These are phyloP conservation scores for Fagopyrum homotropicum DNA, from an alignment of 148 eudicot genomes.

Conservation along the genomic window DNA sequence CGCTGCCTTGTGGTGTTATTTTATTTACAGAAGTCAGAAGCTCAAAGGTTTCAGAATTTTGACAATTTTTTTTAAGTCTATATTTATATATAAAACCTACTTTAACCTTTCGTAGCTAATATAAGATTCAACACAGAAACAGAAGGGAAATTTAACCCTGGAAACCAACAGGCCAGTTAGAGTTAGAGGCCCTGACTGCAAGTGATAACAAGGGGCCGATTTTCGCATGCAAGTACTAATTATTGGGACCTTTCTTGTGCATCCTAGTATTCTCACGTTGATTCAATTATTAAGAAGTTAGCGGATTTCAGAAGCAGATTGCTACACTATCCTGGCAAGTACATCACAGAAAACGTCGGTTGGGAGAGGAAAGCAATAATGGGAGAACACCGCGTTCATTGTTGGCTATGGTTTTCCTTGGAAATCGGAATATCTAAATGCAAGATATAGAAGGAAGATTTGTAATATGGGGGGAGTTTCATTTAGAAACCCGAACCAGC, in stretches of 20 bases:
- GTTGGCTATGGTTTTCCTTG: not conserved
- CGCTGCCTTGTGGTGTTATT: not conserved
- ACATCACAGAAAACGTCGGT: not conserved
- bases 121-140: not conserved
- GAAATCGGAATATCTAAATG: not conserved
- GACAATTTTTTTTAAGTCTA: not conserved
- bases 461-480: not conserved
- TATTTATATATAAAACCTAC: not conserved
- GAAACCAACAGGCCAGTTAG: not conserved
- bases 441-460: not conserved
- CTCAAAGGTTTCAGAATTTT: not conserved
- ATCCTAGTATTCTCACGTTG: not conserved
- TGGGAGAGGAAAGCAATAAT: not conserved
- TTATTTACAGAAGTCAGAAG: not conserved
- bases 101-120: not conserved
- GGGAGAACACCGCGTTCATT: not conserved
- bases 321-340: not conserved
- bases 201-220: not conserved
- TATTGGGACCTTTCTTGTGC: not conserved
- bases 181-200: not conserved
- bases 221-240: not conserved
- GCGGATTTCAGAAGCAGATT: not conserved
- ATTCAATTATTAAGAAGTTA: not conserved
- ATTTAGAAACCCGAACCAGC: not conserved
- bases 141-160: not conserved